Base-by-base conservation (phyloP, 1,139 yeast genomes). In the Suhomyces bolitotheri region DNA sequence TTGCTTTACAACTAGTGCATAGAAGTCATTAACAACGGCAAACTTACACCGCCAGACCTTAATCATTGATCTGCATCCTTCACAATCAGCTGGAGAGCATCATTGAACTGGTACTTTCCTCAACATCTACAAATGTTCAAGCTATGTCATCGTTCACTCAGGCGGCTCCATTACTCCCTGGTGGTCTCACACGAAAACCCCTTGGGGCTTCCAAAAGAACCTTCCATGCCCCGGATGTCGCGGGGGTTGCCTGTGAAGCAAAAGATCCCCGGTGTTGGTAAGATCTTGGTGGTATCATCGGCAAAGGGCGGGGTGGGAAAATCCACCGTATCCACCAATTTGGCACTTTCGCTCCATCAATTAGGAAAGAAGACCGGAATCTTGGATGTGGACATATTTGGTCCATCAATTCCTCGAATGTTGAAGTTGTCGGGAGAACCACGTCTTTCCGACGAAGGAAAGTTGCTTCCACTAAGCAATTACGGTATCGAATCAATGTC, bases 401-500 rank as follows among this genome's bases (percentile, higher is more conserved):
- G 96, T 0, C 96, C 96, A 0, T 81, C 89, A 0, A 58, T 84
- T 2, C 96, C 96, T 0, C 78, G 78, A 44, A 62, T 87, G 45
- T 66, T 87, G 59, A 76, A 76, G 20, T 64, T 85, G 12, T 49
- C 65, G 1, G 90, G 87, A 0, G 88, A 81, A 47, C 90, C 95
- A 0, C 55, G 86, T 15, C 50, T 84, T 14, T 64, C 80, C 0
- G 61, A 60, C 3, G 42, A 46, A 3, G 89, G 89, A 0, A 74
- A 73, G 46, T 62, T 87, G 5, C 54, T 82, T 0, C 96, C 96
- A 0, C 58, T 86, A 47, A 58, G 71, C n/a, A 87, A 86, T 51
- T 85, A 82, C 46, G 96, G 96, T 0, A 56, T 87, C 1, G 81
- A 83, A 47, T 78, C 92, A 4, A 87, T 87, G 96, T 85, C 95